These are phyloP conservation scores for Ceratopteris richardii DNA, from an alignment of 75 land plant species.

Conservation along the genomic window DNA sequence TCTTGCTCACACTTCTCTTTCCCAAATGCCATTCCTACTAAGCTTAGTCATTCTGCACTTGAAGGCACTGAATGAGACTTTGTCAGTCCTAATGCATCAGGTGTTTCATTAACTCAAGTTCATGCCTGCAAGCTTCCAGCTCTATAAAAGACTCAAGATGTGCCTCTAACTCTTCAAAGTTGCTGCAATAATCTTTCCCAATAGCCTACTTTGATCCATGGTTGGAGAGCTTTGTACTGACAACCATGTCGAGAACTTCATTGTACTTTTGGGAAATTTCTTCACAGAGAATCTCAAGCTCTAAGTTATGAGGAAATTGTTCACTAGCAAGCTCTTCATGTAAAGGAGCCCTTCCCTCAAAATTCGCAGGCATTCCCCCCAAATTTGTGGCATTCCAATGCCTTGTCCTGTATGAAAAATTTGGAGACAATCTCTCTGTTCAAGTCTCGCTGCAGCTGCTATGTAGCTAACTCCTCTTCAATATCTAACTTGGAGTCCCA, in stretches of 20 bases:
- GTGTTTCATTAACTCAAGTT: no score
- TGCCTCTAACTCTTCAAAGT: neutral
- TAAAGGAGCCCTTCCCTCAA: neutral
- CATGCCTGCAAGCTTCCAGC: neutral
- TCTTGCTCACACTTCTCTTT: no score
- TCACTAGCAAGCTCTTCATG: neutral
- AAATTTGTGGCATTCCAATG: neutral
- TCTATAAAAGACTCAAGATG: neutral
- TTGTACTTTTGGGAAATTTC: neutral
- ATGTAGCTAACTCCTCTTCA: neutral
- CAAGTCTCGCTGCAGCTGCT: neutral
- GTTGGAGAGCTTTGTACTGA: neutral
- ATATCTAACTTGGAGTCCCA: neutral
- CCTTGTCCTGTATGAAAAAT: neutral
- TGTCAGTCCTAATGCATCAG: no score
- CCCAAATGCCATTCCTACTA: no score
- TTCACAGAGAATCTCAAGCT: constrained; percentile 1
- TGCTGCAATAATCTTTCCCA: neutral
- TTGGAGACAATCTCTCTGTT: neutral
- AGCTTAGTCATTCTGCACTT: no score
- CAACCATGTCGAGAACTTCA: neutral
- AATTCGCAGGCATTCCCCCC: neutral
- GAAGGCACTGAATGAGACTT: no score
- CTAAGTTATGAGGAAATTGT: neutral
- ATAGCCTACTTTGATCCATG: neutral